Evolutionary conservation across 108 stramenopile species (phyloP), one percentile per base, ranked within the genome.

Genomic region (Fragilariopsis cylindrus): DNA sequence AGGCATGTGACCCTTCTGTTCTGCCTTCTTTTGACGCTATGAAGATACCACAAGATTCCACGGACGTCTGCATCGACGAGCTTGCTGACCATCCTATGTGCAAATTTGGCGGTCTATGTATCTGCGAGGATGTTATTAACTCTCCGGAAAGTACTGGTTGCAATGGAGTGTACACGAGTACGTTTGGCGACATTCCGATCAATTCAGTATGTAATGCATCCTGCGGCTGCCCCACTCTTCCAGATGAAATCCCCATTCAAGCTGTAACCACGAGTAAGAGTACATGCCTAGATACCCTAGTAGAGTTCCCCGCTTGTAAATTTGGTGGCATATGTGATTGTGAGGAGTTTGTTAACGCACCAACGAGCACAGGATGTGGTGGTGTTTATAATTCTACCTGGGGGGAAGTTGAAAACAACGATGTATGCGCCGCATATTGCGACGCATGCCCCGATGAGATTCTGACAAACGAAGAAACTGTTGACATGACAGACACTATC

Each of bases 241-340:
- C 30, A 30, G 30, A 30, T 30, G 30, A 30, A 30, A 30, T 30
- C 30, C 30, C 30, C 30, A 30, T 30, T 30, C 30, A 30, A 30
- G 30, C 30, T 30, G 30, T 30, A 30, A 53, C 60, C 19, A n/a
- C n/a, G 53, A 15, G 15, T 15, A 13, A 54, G 53, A 15, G 15
- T 54, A n/a, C 12, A 15, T 68, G 67, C 16, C 30, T n/a, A 40
- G 67, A 68, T 49, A 54, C 56, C 8, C 18, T 76, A 8, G 39
- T 46, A 7, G 57, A 76, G 18, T 41, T 15, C 12, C 60, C 71
- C 5, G 57, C 50, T 4, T 77, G 76, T 65, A 64, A 7, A 5
- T 72, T 72, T 54, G 76, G 76, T 30, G 71, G 64, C 7, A 11
- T 77, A 13, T 77, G 76, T 48, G 66, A 69, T 11, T 77, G 76